Conservation (phyloP, 1,284 basidiomycete genomes). For the Amylostereum areolatum region DNA sequence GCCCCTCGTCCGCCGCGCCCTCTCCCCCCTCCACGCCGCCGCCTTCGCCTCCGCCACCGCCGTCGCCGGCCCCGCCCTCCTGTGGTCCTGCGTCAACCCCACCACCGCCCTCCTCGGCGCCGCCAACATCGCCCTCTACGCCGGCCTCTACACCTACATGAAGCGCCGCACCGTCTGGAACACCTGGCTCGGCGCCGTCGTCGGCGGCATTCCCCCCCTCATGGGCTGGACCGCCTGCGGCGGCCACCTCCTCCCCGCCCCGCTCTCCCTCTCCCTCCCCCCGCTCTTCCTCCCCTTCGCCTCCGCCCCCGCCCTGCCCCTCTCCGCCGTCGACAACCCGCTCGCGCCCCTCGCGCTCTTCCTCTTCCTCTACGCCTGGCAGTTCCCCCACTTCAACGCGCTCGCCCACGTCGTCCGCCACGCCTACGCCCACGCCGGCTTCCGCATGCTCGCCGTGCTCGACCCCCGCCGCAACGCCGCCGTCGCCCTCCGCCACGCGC, state of each 20-base stretch:
- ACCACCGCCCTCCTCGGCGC: constrained; percentile 82
- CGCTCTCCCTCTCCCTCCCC: constrained; percentile 54
- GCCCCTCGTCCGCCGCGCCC: constrained; percentile 81
- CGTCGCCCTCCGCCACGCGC: constrained; percentile 81
- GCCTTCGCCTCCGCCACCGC: constrained; percentile 76
- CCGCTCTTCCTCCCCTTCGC: constrained; percentile 34
- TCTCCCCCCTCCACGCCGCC: constrained; percentile 82
- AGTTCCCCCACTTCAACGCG: constrained; percentile 98
- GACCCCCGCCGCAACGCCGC: constrained; percentile 79
- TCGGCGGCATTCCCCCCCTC: constrained; percentile 89
- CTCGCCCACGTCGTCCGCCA: constrained; percentile 85
- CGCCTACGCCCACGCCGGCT: constrained; percentile 92
- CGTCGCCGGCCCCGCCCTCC: constrained; percentile 68
- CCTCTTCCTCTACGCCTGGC: constrained; percentile 90
- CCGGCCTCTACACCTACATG: constrained; percentile 89
- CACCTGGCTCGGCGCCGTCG: constrained; percentile 93
- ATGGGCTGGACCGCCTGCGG: constrained; percentile 99
- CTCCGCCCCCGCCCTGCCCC: constrained; percentile 31
- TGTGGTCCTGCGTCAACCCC: constrained; percentile 87
- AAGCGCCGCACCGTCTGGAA: constrained; percentile 89
- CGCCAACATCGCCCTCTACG: constrained; percentile 86
- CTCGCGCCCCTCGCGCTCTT: constrained; percentile 75
- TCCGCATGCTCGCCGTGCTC: constrained; percentile 87
- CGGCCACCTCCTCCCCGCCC: constrained; percentile 66
- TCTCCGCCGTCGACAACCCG: constrained; percentile 61